Evolutionary conservation across 495 filamentous ascomycete genomes (phyloP), one percentile per base, ranked within the genome.

Genomic region (Trichoderma reesei): DNA sequence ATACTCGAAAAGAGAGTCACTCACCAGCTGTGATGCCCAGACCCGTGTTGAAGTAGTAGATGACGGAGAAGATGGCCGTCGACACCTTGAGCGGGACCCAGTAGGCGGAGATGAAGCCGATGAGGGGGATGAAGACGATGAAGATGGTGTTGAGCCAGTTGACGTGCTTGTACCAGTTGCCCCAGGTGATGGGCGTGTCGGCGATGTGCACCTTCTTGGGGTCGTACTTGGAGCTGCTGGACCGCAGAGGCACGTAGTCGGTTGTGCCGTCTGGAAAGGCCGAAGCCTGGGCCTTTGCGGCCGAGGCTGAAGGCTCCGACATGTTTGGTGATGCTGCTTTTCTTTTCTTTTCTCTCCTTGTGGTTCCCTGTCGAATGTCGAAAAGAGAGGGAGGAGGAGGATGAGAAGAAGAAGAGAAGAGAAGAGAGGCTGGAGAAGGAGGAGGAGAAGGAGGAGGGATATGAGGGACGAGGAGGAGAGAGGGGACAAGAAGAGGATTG

Each of bases 111-210:
- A 96, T 75, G 70, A 86, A 79, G 62, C 95, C 95, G 63, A 85
- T 76, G 14, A 94, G 46, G 1, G 94, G 94, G 51, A 98, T 85
- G 66, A 88, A 82, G 71, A 97, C 78, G 75, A 99, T 96, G 75
- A 98, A 80, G 69, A 80, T 82, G 54, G 92, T 88, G 73, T 96
- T 93, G 36, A 95, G 78, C 91, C 94, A 97, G 82, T 98, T 92
- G 82, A 98, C 85, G 71, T 98, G 95, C 74, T 95, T 90, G 79
- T 93, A 88, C 92, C 92, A 97, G 80, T 99, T 99, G 67, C 80
- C 70, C 74, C 81, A 82, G 62, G 90, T 96, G 65, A 98, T 87
- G 59, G 88, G 85, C 69, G 80, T 72, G 36, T 85, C 81, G 46
- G 81, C 74, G 67, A 84, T 83, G 68, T 83, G 79, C 67, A 72